These are phyloP conservation scores for Lotus japonicus DNA, from an alignment of 306 rosid genomes.

Conservation along the genomic window DNA sequence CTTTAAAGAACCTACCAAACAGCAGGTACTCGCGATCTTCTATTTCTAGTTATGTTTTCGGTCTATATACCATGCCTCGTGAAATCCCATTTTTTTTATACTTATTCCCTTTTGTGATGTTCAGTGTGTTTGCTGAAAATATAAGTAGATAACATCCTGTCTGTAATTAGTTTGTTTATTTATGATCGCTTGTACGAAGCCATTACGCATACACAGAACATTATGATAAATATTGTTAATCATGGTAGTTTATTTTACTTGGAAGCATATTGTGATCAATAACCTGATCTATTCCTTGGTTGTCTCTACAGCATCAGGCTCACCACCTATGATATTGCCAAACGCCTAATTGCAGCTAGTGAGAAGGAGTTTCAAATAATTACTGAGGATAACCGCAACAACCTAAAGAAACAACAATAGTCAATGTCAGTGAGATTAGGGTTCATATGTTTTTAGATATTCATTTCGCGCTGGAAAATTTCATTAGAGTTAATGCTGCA, in stretches of 20 bases:
- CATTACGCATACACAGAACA: background rate
- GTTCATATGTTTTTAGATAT: background rate
- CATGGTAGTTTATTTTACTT: background rate
- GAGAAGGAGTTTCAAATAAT: constrained; percentile 67
- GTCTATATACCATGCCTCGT: background rate
- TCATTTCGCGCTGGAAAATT: background rate
- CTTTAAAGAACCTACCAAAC: constrained; percentile 74
- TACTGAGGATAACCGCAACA: constrained; percentile 55
- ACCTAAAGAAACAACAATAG: constrained; percentile 29
- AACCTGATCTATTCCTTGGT: constrained; percentile 16
- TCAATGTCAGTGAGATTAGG: constrained; percentile 16
- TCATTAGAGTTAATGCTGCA: background rate
- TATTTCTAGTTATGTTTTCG: background rate
- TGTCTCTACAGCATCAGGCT: constrained; percentile 74
- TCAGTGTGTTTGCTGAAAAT: no score
- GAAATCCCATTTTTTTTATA: constrained; percentile 4
- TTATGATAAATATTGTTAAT: background rate
- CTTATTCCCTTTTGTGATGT: no score
- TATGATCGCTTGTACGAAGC: background rate
- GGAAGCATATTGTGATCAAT: background rate
- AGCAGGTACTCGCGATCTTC: constrained; percentile 62
- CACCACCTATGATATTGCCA: constrained; percentile 67
- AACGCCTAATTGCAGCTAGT: constrained; percentile 57
- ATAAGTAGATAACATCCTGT: background rate
- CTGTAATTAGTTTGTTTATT: background rate